Conservation (phyloP, 2,329 filamentous ascomycete species). For the Xylaria sp. region DNA sequence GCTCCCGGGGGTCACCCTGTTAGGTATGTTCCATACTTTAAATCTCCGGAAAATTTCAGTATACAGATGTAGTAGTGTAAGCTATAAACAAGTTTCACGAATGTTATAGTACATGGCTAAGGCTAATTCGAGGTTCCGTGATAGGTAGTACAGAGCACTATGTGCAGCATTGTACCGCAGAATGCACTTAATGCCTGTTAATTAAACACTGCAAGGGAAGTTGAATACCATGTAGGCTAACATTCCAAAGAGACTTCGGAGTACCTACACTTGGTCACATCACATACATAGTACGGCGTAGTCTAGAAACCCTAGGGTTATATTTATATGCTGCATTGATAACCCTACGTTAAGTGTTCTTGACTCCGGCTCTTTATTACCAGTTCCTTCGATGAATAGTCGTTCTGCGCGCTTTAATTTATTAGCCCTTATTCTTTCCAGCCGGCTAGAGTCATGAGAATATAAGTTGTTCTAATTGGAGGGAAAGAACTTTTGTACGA, state of each 20-base stretch:
- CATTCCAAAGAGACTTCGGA: too few species aligned
- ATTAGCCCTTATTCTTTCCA: slow-evolving; percentile 1
- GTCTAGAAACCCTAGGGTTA: not conserved
- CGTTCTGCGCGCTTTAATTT: not conserved
- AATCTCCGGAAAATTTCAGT: not conserved
- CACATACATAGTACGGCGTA: too few species aligned
- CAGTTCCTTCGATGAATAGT: not conserved
- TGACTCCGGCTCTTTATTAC: not conserved
- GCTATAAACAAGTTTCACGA: not conserved
- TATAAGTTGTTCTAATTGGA: slow-evolving; percentile 9
- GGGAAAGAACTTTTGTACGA: not conserved
- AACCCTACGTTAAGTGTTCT: not conserved
- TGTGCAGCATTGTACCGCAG: not conserved
- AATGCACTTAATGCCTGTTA: not conserved
- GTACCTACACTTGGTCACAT: too few species aligned
- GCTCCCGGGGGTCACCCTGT: not conserved
- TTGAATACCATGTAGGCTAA: too few species aligned
- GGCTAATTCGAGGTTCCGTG: not conserved
- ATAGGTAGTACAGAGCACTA: not conserved
- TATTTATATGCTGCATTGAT: not conserved
- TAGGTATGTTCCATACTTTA: not conserved
- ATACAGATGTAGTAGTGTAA: not conserved
- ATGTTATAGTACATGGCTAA: not conserved
- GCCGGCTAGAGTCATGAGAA: not conserved
- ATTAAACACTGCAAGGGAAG: too few species aligned